phyloP scores from a whole-genome alignment of 139 green algal genomes.

The Coelastrella sp. region DNA sequence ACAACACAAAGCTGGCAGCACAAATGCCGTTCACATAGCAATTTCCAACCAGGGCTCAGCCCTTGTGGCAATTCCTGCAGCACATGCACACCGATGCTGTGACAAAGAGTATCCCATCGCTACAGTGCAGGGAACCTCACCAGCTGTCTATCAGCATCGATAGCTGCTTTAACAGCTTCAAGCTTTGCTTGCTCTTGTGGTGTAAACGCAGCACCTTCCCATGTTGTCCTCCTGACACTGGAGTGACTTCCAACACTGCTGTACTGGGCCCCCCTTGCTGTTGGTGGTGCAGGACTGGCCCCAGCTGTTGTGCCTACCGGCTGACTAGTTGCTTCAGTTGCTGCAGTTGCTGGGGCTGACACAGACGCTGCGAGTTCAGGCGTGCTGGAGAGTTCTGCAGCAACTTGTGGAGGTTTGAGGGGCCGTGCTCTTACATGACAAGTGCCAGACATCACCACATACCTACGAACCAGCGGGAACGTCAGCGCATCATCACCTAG shows the following conservation, averaged over 20 bases:
- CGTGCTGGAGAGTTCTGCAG: not conserved
- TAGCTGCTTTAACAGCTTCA: conserved; percentile 15
- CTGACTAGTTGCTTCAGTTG: not conserved
- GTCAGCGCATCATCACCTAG: not conserved
- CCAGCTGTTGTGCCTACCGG: too few relatives aligned
- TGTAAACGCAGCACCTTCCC: conserved; percentile 43
- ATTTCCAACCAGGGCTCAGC: too few relatives aligned
- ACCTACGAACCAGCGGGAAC: conserved; percentile 7
- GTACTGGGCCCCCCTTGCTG: not conserved
- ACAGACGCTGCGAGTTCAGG: not conserved
- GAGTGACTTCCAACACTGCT: not conserved
- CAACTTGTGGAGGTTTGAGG: not conserved
- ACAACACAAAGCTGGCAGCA: too few relatives aligned
- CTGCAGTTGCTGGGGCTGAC: not conserved
- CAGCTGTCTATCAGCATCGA: conserved; percentile 12
- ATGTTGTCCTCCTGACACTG: conserved; percentile 1
- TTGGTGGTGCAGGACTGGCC: not conserved
- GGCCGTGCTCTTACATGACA: conserved; percentile 44
- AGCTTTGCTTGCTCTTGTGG: conserved; percentile 29
- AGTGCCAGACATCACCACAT: conserved; percentile 50
- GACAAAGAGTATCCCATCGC: too few relatives aligned
- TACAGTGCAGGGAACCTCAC: not conserved
- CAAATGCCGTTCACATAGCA: too few relatives aligned
- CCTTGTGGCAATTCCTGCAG: too few relatives aligned
- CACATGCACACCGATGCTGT: too few relatives aligned